These are phyloP conservation scores for Ceratobasidium sp. DNA, from an alignment of 1,284 basidiomycete genomes.

Conservation along the genomic window DNA sequence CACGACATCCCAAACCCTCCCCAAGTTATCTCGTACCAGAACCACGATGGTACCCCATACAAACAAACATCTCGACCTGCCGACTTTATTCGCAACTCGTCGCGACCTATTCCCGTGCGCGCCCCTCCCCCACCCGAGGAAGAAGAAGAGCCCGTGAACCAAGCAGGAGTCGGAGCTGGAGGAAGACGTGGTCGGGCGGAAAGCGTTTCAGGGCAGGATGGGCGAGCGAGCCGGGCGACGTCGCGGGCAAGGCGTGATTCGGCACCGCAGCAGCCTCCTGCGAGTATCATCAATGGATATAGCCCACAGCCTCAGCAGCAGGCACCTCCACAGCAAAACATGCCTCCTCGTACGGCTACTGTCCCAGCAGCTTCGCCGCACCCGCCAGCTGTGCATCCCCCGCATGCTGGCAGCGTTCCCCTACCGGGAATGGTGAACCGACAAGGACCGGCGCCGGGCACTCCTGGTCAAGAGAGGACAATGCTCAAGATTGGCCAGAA, in stretches of 20 bases:
- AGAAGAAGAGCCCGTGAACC: conserved; percentile 59
- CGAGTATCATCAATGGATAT: conserved; percentile 13
- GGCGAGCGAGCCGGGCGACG: conserved; percentile 29
- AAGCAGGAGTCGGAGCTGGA: conserved; percentile 65
- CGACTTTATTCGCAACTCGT: conserved; percentile 70
- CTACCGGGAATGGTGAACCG: conserved; percentile 56
- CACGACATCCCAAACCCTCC: conserved; percentile 87
- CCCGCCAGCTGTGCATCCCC: conserved; percentile 23
- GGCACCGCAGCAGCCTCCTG: conserved; percentile 15
- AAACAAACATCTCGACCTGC: conserved; percentile 69
- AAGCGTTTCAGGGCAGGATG: conserved; percentile 35
- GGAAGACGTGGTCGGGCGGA: conserved; percentile 52
- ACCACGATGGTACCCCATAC: conserved; percentile 70
- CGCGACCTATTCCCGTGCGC: conserved; percentile 62
- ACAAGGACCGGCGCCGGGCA: conserved; percentile 22
- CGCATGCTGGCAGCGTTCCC: conserved; percentile 51
- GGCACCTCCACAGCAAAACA: conserved; percentile 42
- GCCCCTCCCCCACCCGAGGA: conserved; percentile 52
- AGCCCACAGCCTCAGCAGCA: conserved; percentile 21
- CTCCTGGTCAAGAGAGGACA: conserved; percentile 59
- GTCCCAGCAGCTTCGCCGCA: conserved; percentile 18
- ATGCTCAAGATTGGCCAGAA: conserved; percentile 78
- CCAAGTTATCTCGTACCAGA: conserved; percentile 82
- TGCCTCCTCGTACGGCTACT: conserved; percentile 29
- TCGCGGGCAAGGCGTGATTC: conserved; percentile 39